Base-by-base conservation (phyloP, 805 yeast species). In the Candida anglica region DNA sequence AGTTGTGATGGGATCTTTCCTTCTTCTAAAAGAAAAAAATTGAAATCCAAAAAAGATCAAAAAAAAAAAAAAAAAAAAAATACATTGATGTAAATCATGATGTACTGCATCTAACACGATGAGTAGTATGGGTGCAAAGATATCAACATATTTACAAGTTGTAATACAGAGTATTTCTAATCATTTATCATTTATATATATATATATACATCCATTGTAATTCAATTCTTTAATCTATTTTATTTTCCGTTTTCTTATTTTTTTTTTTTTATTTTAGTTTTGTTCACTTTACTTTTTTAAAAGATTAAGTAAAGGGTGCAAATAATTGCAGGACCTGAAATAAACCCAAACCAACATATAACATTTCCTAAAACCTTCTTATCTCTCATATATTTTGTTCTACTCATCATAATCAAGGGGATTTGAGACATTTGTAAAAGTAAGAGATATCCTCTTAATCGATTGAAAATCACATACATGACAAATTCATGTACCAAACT, bases 341-440 rank as follows among this genome's bases (percentile, higher is more conserved):
- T 80, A 35, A 93, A 81, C 6, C 98, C 97, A 32, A 86, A 52
- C 98, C 98, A 91, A 59, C 93, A 93, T 15, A 86, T 64, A 25
- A 78, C 72, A 51, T 86, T 88, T 1, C 96, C 96, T 30, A 89
- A 55, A 1, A 79, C 66, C 28, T 73, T 73, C 29, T 65, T 66
- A 34, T 71, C 68, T 33, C 60, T 72, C 63, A 89, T 59, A 40
- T 72, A 75, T 44, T 64, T 71, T 1, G 85, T 68, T 43, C 76
- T 73, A 29, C 84, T 74, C 2, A 89, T 33, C 38, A 75, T 66
- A 17, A 86, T 79, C 46, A 89, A 62, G 0, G 96, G 96, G 23
- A 93, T 53, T 57, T 93, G 99, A 19, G 75, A 68, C 91, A 93
- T 81, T 60, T 93, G 99, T 37, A 91, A 63, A 13, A 76, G 35